Conservation (phyloP, 2,329 filamentous ascomycete genomes). For the Penicillium sp. region DNA sequence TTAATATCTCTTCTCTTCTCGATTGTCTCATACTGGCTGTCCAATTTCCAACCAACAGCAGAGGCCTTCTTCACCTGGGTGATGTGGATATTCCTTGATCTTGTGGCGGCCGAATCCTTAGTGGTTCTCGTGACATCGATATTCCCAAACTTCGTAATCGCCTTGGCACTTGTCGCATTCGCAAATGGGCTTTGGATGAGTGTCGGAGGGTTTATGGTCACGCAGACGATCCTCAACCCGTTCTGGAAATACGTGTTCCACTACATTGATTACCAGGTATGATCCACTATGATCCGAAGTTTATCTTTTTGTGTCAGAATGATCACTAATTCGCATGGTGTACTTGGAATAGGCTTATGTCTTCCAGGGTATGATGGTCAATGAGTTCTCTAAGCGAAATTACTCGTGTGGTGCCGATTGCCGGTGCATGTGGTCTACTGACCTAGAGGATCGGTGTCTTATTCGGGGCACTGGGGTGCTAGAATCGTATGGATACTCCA, state of each 20-base stretch:
- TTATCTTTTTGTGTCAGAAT: background rate
- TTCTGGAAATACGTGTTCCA: conserved; percentile 88
- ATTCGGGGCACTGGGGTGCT: conserved; percentile 71
- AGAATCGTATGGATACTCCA: conserved; percentile 65
- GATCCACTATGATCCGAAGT: background rate
- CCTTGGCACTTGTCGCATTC: conserved; percentile 76
- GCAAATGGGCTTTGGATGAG: conserved; percentile 90
- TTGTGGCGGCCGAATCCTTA: conserved; percentile 76
- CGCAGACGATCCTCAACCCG: conserved; percentile 67
- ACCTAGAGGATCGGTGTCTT: conserved; percentile 61
- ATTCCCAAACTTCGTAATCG: conserved; percentile 75
- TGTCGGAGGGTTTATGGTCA: conserved; percentile 78
- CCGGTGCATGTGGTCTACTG: conserved; percentile 68
- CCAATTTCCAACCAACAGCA: conserved; percentile 66
- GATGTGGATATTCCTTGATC: conserved; percentile 81
- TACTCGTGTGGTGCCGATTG: conserved; percentile 62
- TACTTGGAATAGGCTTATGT: conserved; percentile 60
- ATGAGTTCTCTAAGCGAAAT: conserved; percentile 67
- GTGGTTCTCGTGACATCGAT: conserved; percentile 73
- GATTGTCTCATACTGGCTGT: conserved; percentile 73
- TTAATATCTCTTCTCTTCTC: conserved; percentile 74
- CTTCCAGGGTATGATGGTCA: conserved; percentile 91
- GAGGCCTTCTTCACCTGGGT: conserved; percentile 72
- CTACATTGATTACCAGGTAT: conserved; percentile 78
- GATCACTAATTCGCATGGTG: background rate